Base-by-base conservation (phyloP, 768 basidiomycete genomes). In the Pleurotus salmoneostramineus region DNA sequence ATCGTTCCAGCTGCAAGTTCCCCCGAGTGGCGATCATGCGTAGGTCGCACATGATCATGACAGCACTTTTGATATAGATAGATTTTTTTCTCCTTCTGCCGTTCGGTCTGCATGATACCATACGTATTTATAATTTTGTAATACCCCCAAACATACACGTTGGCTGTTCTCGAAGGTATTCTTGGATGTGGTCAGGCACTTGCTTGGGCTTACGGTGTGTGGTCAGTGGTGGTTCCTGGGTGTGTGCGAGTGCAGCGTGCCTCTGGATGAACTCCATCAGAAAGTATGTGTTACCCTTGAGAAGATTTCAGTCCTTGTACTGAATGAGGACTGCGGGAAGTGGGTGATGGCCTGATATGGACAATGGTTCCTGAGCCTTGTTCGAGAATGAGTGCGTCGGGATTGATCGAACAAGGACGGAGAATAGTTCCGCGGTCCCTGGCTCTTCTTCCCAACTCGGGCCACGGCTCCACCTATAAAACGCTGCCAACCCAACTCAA, bases 401-500 rank as follows among this genome's bases (percentile, higher is more conserved):
- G 21, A 27, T 27, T 27, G 21, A 27, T 27, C 21, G 21, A 27
- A 27, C 21, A 27, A 27, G 21, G 21, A 27, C 52, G 52, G 40
- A n/a, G 43, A 8, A 10, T 40, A 27, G 21, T 31, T 54, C 27
- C 40, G 37, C 52, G 43, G 52, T 55, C 21, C 52, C 52, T 55
- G 52, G 32, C 40, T n/a, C 43, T 55, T 55, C 52, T 55, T 52
- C 52, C 52, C 43, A 36, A 40, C 52, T 42, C 21, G 52, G 52
- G 43, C 40, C 52, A 40, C 40, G 52, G 52, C 14, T 11, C 14
- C 27, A n/a, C 11, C 14, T 14, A 43, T 21, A 55, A 27, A 27
- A 27, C 21, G 21, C 21, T 27, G 21, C 21, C 21, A 27, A 27
- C 21, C 21, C 21, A 27, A 27, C 21, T 27, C 21, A 27, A 27